Conservation (phyloP, 2,329 filamentous ascomycete species). For the Alternaria sp. region DNA sequence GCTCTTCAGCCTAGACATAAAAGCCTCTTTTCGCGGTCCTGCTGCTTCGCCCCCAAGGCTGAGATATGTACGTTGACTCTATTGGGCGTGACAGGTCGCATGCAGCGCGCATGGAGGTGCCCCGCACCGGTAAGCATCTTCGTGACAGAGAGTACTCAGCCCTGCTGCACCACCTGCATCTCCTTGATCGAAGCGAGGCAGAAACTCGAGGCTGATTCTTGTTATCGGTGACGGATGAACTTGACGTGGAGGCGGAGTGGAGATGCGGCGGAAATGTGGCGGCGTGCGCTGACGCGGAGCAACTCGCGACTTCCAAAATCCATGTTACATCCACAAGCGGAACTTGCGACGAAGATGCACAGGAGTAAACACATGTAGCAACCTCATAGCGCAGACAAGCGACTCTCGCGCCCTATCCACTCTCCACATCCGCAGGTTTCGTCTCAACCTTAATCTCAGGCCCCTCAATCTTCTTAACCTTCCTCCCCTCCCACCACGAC, state of each 20-base stretch:
- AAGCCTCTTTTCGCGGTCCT: too few relatives aligned
- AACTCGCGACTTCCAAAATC: not conserved
- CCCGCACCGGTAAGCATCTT: not conserved
- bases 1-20: too few relatives aligned
- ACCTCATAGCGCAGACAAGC: not conserved
- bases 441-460: slow-evolving; percentile 7
- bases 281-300: not conserved
- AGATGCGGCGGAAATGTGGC: too few relatives aligned
- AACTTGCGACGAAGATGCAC: not conserved
- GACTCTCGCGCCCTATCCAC: not conserved
- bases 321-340: not conserved
- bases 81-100: not conserved
- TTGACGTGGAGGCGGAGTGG: too few relatives aligned
- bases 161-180: not conserved
- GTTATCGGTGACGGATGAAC: too few relatives aligned
- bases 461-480: slow-evolving; percentile 46
- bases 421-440: not conserved
- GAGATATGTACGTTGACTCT: too few relatives aligned
- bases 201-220: too few relatives aligned
- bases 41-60: too few relatives aligned
- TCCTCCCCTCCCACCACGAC: slow-evolving; percentile 71
- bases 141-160: not conserved
- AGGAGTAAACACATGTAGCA: not conserved
- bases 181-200: too few relatives aligned
- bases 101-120: not conserved